Evolutionary conservation across 257 asterid species (phyloP).

Genomic region (Nicotiana knightiana): DNA sequence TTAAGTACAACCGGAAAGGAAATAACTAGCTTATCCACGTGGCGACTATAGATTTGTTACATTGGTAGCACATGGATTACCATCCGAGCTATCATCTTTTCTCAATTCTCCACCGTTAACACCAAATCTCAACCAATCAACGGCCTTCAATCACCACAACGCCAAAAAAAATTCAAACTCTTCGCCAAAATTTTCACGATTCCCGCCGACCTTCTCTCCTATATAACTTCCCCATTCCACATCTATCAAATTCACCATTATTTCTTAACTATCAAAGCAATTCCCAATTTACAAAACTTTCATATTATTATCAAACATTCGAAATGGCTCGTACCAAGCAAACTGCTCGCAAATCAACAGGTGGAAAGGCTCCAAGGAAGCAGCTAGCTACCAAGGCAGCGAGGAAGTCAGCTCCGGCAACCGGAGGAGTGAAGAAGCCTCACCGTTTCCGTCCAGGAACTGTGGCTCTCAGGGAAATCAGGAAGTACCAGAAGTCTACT

Average conservation of each 20-base stretch:
- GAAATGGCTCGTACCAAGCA: slow-evolving; percentile 68
- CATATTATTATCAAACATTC: no score
- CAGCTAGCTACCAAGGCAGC: slow-evolving; percentile 80
- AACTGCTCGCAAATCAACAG: slow-evolving; percentile 73
- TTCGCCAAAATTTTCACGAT: slow-evolving; percentile 6
- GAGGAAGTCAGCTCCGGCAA: slow-evolving; percentile 71
- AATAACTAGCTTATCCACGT: background rate
- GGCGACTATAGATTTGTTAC: background rate
- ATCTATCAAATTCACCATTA: background rate
- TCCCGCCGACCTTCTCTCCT: slow-evolving; percentile 19
- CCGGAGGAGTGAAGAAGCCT: slow-evolving; percentile 79
- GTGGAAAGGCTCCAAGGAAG: slow-evolving; percentile 77
- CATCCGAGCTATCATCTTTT: background rate
- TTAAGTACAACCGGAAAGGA: background rate
- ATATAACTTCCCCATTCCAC: slow-evolving; percentile 10
- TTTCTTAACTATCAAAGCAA: no score
- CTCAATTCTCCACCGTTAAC: background rate
- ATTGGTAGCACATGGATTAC: background rate
- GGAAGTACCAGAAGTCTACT: slow-evolving; percentile 64
- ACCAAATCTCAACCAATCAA: background rate
- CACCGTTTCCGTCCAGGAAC: slow-evolving; percentile 76
- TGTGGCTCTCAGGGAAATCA: slow-evolving; percentile 66
- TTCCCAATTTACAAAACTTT: no score
- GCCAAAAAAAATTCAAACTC: slow-evolving; percentile 8
- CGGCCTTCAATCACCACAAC: background rate